Conservation (phyloP, 495 filamentous ascomycete genomes). For the Beverwykella pulmonaria region DNA sequence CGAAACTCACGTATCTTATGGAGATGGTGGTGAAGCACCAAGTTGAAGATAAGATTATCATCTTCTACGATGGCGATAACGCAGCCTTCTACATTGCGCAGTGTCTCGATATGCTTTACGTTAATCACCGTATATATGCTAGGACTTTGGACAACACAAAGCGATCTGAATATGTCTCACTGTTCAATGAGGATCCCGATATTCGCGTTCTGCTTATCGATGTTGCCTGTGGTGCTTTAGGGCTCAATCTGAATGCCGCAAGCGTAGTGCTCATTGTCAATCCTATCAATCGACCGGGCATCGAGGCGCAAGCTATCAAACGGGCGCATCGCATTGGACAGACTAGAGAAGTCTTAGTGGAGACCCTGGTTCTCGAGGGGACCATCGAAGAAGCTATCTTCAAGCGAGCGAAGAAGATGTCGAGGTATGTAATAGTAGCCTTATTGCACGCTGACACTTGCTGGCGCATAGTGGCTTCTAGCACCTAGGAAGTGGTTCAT, state of each 20-base stretch:
- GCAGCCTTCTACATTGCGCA: conserved; percentile 71
- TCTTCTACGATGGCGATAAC: conserved; percentile 91
- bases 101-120: conserved; percentile 63
- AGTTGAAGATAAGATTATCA: conserved; percentile 76
- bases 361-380: conserved; percentile 72
- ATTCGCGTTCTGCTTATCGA: conserved; percentile 86
- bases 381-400: conserved; percentile 88
- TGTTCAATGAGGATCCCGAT: conserved; percentile 69
- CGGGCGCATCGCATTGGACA: conserved; percentile 89
- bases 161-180: conserved; percentile 70
- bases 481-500: too few species aligned
- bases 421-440: conserved; percentile 47
- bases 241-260: conserved; percentile 79
- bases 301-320: conserved; percentile 91
- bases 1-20: conserved; percentile 85
- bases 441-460: too few species aligned
- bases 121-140: conserved; percentile 65
- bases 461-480: too few species aligned
- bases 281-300: conserved; percentile 80
- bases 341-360: conserved; percentile 75
- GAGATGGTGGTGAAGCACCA: conserved; percentile 69
- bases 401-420: conserved; percentile 73
- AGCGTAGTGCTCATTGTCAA: conserved; percentile 90
- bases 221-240: conserved; percentile 81
- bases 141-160: conserved; percentile 63